These are phyloP conservation scores for Symbiodinium pilosum DNA, from an alignment of 73 alveolate species.

Conservation along the genomic window DNA sequence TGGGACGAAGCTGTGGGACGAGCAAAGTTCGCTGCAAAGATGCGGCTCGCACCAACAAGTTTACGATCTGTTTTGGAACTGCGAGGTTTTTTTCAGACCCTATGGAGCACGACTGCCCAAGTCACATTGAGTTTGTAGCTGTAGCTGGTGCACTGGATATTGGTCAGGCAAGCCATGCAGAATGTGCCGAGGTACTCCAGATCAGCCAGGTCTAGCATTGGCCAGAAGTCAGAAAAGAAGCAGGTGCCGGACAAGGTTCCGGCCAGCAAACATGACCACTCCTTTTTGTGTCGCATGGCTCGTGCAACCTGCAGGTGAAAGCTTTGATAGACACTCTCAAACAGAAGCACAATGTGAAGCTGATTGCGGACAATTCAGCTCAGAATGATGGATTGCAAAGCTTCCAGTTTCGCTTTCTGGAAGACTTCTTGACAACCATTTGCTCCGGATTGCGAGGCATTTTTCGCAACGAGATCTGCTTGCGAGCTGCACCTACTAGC, in stretches of 20 bases:
- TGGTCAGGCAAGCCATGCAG: too few relatives aligned
- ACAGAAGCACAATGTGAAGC: not conserved
- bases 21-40: not conserved
- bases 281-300: not conserved
- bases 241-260: not conserved
- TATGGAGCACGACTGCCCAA: too few relatives aligned
- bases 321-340: not conserved
- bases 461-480: slow-evolving; percentile 19
- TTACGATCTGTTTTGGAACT: too few relatives aligned
- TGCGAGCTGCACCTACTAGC: slow-evolving; percentile 49
- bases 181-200: too few relatives aligned
- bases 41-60: not conserved
- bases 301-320: not conserved
- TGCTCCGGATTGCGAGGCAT: not conserved
- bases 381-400: not conserved
- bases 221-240: not conserved
- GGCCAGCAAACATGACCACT: too few relatives aligned
- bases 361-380: not conserved
- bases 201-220: too few relatives aligned
- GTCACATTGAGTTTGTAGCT: too few relatives aligned
- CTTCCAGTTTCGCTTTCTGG: not conserved
- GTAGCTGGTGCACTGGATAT: not conserved
- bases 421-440: not conserved
- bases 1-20: slow-evolving; percentile 11
- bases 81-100: too few relatives aligned